phyloP scores from a whole-genome alignment of 176 grass and related monocot genomes.

The Aegilops bicornis region DNA sequence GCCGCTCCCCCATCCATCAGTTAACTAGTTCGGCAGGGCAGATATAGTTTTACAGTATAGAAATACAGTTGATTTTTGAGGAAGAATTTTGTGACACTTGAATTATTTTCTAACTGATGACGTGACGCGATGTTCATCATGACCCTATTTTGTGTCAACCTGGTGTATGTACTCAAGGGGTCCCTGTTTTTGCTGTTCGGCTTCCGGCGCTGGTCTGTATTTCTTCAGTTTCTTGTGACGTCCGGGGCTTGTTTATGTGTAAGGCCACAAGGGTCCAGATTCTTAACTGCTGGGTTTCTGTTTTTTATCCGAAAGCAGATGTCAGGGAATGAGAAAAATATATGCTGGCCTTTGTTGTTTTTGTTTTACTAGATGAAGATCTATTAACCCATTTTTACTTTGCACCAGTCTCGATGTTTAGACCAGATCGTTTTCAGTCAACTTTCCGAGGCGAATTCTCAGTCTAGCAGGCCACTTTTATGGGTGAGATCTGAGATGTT shows the following conservation, averaged over 20 bases:
- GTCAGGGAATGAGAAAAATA: neutral
- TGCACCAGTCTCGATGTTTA: too few relatives aligned
- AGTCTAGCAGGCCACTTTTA: too few relatives aligned
- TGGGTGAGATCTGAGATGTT: too few relatives aligned
- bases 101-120: conserved; percentile 11
- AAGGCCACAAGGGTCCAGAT: neutral
- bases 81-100: conserved; percentile 30
- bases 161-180: neutral
- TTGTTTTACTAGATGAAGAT: too few relatives aligned
- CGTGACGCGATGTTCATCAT: neutral
- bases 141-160: neutral
- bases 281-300: neutral
- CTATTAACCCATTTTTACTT: too few relatives aligned
- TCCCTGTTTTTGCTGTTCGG: neutral
- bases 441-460: too few relatives aligned
- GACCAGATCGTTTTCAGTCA: too few relatives aligned
- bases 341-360: neutral
- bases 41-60: conserved; percentile 32
- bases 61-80: conserved; percentile 1
- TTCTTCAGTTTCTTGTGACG: neutral
- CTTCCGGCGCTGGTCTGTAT: neutral
- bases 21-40: conserved; percentile 14
- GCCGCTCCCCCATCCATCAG: conserved; percentile 4
- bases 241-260: neutral
- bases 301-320: neutral